Evolutionary conservation across 2,329 filamentous ascomycete genomes (phyloP).

Genomic region (Fusarium beomiforme): DNA sequence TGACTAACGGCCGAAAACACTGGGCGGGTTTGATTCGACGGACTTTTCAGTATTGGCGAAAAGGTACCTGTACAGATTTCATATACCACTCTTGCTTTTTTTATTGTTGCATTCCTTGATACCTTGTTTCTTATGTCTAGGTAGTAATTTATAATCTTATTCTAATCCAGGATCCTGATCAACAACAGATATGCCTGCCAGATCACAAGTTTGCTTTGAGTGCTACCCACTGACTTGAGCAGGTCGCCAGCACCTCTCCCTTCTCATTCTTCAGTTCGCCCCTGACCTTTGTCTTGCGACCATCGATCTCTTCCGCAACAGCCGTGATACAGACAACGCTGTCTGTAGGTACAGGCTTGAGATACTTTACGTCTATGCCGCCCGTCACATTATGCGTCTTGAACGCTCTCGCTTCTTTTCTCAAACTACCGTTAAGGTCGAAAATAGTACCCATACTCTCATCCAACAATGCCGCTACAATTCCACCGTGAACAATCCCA

Average conservation of each 20-base stretch:
- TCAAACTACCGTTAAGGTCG: conserved; percentile 49
- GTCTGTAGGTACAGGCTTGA: conserved; percentile 46
- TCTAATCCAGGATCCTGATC: conserved; percentile 19
- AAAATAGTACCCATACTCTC: conserved; percentile 51
- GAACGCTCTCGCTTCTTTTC: conserved; percentile 45
- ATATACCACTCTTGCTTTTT: conserved; percentile 16
- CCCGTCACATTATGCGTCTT: conserved; percentile 48
- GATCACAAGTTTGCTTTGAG: conserved; percentile 45
- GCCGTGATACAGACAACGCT: conserved; percentile 46
- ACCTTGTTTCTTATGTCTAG: conserved; percentile 9
- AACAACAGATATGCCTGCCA: not conserved
- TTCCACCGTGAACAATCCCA: conserved; percentile 50
- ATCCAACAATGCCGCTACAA: conserved; percentile 49
- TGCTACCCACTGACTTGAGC: conserved; percentile 48
- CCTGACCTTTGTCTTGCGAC: conserved; percentile 47
- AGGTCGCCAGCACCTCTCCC: conserved; percentile 45
- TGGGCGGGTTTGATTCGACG: conserved; percentile 9
- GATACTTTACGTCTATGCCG: conserved; percentile 48
- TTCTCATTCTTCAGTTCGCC: conserved; percentile 45
- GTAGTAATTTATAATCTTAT: conserved; percentile 1
- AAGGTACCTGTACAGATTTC: conserved; percentile 34
- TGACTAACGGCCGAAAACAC: conserved; percentile 30
- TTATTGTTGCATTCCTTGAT: conserved; percentile 11
- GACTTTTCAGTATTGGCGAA: conserved; percentile 9
- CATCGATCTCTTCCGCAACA: conserved; percentile 46